These are phyloP conservation scores for Pterula multifida DNA, from an alignment of 1,284 basidiomycete species.

Conservation along the genomic window DNA sequence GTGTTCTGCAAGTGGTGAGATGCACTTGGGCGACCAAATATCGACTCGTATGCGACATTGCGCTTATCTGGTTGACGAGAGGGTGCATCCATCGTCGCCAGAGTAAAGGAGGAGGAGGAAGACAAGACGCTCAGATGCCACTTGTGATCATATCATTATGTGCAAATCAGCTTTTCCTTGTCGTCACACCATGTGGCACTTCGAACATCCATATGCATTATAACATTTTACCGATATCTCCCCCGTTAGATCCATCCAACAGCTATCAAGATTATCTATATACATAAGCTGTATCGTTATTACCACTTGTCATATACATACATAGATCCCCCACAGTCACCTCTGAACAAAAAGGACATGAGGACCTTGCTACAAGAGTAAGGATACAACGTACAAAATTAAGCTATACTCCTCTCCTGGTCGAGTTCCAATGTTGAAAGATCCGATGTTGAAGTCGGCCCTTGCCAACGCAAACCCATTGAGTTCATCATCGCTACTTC, in stretches of 20 bases:
- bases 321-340: background rate
- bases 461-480: background rate
- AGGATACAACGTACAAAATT: background rate
- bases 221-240: too few species aligned
- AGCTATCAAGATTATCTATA: background rate
- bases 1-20: constrained; percentile 28
- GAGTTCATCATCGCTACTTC: background rate
- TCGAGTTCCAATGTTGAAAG: background rate
- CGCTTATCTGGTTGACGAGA: constrained; percentile 41
- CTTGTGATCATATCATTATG: background rate
- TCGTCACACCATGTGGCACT: too few species aligned
- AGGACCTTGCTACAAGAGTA: background rate
- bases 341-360: background rate
- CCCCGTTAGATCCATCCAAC: background rate
- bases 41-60: constrained; percentile 67
- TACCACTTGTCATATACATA: background rate
- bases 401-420: background rate
- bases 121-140: background rate
- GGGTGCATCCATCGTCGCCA: background rate
- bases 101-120: background rate
- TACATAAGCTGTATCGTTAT: background rate
- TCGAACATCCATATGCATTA: too few species aligned
- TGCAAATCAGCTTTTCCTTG: too few species aligned
- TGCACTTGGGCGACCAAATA: constrained; percentile 64
- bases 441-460: background rate